A percentile compares a stretch with the other conserved stretches of the same genome.
Evolutionary conservation across 1,284 basidiomycete species (phyloP).

Genomic region (Leucoagaricus sp.): DNA sequence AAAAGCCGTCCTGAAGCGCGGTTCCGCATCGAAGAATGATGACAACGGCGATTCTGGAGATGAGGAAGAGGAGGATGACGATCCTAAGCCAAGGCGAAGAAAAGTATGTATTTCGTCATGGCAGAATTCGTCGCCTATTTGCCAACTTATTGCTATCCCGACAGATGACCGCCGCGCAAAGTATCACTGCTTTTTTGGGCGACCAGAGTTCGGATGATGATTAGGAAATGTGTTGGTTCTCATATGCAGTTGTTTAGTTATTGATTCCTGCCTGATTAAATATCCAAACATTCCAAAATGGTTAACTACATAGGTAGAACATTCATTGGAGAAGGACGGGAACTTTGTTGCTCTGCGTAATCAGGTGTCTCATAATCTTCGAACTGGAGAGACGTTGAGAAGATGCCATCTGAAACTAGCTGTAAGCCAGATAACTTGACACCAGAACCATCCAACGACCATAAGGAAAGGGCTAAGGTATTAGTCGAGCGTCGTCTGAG

Average conservation of each 20-base stretch:
- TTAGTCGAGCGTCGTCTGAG: slow-evolving; percentile 41
- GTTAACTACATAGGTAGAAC: slow-evolving; percentile 25
- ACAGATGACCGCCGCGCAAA: slow-evolving; percentile 51
- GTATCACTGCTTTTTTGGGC: slow-evolving; percentile 68
- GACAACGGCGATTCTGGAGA: slow-evolving; percentile 15
- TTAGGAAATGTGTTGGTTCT: neutral
- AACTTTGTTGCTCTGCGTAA: slow-evolving; percentile 30
- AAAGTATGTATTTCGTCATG: slow-evolving; percentile 14
- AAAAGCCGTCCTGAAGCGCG: slow-evolving; percentile 31
- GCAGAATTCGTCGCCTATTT: too few relatives aligned
- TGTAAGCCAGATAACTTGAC: slow-evolving; percentile 42
- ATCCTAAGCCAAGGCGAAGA: slow-evolving; percentile 36
- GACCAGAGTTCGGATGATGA: slow-evolving; percentile 58
- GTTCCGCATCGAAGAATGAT: slow-evolving; percentile 18
- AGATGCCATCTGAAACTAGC: slow-evolving; percentile 43
- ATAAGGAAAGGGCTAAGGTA: slow-evolving; percentile 47
- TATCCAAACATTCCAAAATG: neutral
- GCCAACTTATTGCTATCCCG: slow-evolving; percentile 3
- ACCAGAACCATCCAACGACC: slow-evolving; percentile 45
- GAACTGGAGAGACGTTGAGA: slow-evolving; percentile 37
- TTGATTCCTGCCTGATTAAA: neutral
- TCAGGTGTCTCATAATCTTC: slow-evolving; percentile 39
- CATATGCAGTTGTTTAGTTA: neutral
- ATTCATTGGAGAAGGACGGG: slow-evolving; percentile 24
- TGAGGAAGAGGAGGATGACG: slow-evolving; percentile 31